Evolutionary conservation across 768 basidiomycete genomes (phyloP).

Genomic region (Tylopilus sp.): DNA sequence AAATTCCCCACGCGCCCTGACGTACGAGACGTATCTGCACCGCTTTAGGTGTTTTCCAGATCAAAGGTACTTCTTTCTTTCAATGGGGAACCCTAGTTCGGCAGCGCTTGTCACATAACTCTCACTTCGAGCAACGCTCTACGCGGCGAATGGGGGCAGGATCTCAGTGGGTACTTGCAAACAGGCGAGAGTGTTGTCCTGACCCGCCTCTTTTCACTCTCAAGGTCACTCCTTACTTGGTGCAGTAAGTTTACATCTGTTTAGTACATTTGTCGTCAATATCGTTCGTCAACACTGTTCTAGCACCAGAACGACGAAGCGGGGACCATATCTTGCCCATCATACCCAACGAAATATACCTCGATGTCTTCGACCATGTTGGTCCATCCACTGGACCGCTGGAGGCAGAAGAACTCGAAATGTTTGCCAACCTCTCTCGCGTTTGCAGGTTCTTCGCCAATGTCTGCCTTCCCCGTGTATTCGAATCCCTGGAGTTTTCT

Average conservation of each 20-base stretch:
- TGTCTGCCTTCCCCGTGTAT: constrained; percentile 37
- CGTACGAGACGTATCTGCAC: too few relatives aligned
- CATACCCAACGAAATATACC: constrained; percentile 44
- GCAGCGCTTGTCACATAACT: too few relatives aligned
- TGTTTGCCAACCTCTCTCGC: constrained; percentile 30
- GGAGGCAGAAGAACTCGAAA: not conserved
- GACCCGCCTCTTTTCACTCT: too few relatives aligned
- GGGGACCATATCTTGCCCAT: constrained; percentile 15
- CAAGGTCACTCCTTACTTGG: not conserved
- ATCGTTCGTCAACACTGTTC: not conserved
- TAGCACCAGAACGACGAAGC: constrained; percentile 27
- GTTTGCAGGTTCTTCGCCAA: constrained; percentile 45
- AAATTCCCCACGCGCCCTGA: too few relatives aligned
- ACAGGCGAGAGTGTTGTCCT: not conserved
- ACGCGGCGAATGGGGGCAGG: too few relatives aligned
- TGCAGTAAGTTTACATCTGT: not conserved
- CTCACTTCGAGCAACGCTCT: too few relatives aligned
- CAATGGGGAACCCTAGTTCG: too few relatives aligned
- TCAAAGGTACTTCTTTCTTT: too few relatives aligned
- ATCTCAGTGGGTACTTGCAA: too few relatives aligned
- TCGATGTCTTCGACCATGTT: constrained; percentile 35
- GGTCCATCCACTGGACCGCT: constrained; percentile 14
- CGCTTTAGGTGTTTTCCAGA: too few relatives aligned
- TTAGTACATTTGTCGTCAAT: not conserved
- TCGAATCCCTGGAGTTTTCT: constrained; percentile 27